Evolutionary conservation across 2,329 filamentous ascomycete genomes (phyloP).

Genomic region (Didymella arachidicola): DNA sequence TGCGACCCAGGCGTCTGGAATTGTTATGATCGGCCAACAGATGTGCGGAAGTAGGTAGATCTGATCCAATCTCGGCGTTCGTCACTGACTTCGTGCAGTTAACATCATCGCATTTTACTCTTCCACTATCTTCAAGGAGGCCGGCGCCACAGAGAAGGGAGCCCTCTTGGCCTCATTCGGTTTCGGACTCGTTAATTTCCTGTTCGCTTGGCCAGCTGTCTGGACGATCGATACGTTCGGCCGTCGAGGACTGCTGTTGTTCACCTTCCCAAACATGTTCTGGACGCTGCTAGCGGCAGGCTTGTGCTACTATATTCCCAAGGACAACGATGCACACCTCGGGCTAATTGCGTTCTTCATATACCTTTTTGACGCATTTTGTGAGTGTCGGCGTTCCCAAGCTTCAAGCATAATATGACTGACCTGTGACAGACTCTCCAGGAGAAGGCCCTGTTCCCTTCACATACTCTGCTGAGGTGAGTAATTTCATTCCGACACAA

Average conservation of each 20-base stretch:
- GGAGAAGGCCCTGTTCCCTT: constrained; percentile 60
- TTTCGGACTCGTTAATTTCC: constrained; percentile 66
- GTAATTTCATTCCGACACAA: neutral
- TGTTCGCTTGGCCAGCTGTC: constrained; percentile 66
- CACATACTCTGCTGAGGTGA: constrained; percentile 58
- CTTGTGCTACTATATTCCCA: constrained; percentile 61
- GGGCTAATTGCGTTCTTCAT: constrained; percentile 65
- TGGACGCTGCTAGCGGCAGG: constrained; percentile 58
- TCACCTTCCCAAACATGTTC: constrained; percentile 61
- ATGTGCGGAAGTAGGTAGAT: constrained; percentile 57
- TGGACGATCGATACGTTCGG: constrained; percentile 63
- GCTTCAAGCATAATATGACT: neutral
- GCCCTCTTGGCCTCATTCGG: constrained; percentile 64
- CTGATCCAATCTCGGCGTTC: neutral
- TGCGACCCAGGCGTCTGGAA: constrained; percentile 77
- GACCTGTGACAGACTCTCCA: constrained; percentile 23
- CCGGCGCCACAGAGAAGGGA: constrained; percentile 53
- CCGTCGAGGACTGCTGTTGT: constrained; percentile 58
- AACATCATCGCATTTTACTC: constrained; percentile 62
- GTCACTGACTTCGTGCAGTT: constrained; percentile 20
- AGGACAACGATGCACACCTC: constrained; percentile 51
- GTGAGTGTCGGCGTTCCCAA: neutral
- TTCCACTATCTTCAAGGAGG: constrained; percentile 59
- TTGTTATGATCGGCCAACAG: constrained; percentile 77
- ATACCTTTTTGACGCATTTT: constrained; percentile 61